Base-by-base conservation (phyloP, 2,329 filamentous ascomycete species). In the Trichophaea hybrida region DNA sequence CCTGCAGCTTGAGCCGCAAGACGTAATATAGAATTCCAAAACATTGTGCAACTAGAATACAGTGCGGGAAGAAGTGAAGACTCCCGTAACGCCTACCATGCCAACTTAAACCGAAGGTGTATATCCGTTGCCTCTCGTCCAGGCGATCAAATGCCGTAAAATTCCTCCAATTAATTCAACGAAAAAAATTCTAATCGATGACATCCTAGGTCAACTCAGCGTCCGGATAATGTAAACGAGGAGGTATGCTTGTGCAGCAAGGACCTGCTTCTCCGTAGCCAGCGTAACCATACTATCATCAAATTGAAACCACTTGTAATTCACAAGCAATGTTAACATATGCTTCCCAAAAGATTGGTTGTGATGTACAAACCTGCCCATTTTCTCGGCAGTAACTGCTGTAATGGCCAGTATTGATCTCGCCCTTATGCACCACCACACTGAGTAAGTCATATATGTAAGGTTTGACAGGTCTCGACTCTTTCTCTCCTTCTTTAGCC, bases 231-330 rank as follows among this genome's bases (percentile, higher is more conserved):
- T 83, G 68, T 97, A 97, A 71, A 96, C 95, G 57, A 97, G 75
- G 59, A 97, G 76, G 72, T 96, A 97, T 0, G 91, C 89, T 71
- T 95, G 84, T 12, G 88, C 87, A 34, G 80, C 80, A 46, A 97
- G 77, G 2, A 97, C 91, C 61, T 96, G 88, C 4, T 85, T 86
- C 70, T 93, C 85, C 51, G 81, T 82, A 1, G 88, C 91, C 59
- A 90, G 70, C 62, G 90, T 87, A 31, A 97, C 91, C 71, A 88
- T 89, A 71, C 93, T 90, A 70, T 97, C 91, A 69, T 97, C 94
- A 73, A 96, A 96, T 58, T 87, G 82, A 72, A 95, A 94, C 91
- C 91, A 97, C 79, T 94, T 66, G 13, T 62, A 24, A 70, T 8
- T 44, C 13, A n/a, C 13, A 15, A 15, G 2, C 31, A 15, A 24